Conservation (phyloP, 2,329 filamentous ascomycete species). For the Cytospora mali region DNA sequence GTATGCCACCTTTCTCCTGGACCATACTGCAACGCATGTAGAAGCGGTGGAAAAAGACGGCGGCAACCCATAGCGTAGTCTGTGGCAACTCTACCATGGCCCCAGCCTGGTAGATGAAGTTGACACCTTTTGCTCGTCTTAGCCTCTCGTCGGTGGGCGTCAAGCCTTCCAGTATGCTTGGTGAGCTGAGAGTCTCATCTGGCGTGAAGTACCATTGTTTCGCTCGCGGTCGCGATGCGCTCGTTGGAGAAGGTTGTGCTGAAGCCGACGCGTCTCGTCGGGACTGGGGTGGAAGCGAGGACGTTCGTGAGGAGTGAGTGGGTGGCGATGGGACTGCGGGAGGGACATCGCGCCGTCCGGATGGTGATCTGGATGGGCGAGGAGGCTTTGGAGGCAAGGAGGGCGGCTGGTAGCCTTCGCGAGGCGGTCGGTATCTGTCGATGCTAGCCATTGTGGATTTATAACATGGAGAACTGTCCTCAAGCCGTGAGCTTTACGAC, state of each 20-base stretch:
- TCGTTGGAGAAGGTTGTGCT: conserved; percentile 43
- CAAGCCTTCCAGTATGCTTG: conserved; percentile 83
- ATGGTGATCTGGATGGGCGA: conserved; percentile 53
- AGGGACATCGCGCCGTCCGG: conserved; percentile 57
- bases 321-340: conserved; percentile 65
- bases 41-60: conserved; percentile 94
- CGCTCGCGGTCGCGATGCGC: conserved; percentile 39
- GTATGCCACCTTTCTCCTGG: conserved; percentile 73
- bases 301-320: conserved; percentile 56
- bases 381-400: conserved; percentile 44
- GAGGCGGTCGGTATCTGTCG: conserved; percentile 59
- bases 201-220: conserved; percentile 89
- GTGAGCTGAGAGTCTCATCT: conserved; percentile 79
- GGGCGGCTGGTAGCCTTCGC: conserved; percentile 61
- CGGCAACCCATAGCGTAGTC: conserved; percentile 87
- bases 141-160: conserved; percentile 75
- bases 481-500: background rate
- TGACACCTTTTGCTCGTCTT: conserved; percentile 85
- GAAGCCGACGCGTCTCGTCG: conserved; percentile 49
- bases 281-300: conserved; percentile 54
- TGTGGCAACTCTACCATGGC: conserved; percentile 91
- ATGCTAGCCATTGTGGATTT: conserved; percentile 57
- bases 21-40: conserved; percentile 89
- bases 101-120: conserved; percentile 94
- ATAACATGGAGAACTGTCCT: conserved; percentile 27